phyloP scores from a whole-genome alignment of 306 rosid genomes.

The Betula pendula region DNA sequence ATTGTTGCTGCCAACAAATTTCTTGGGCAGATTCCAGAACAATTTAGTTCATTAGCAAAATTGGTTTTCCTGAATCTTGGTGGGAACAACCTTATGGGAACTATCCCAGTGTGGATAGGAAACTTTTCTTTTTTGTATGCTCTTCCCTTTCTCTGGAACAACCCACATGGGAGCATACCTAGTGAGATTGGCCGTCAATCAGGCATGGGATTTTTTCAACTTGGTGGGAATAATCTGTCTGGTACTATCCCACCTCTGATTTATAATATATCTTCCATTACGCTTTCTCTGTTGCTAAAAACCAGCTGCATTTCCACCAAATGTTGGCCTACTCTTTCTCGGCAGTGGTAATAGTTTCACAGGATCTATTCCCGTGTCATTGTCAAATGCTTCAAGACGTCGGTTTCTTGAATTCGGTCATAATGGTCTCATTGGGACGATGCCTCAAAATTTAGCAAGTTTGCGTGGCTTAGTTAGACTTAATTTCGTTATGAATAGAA shows the following conservation, averaged over 20 bases:
- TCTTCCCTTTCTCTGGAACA: constrained; percentile 26
- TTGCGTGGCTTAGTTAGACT: constrained; percentile 35
- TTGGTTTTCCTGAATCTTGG: constrained; percentile 8
- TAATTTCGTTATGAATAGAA: constrained; percentile 34
- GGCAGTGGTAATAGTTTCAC: constrained; percentile 39
- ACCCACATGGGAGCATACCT: constrained; percentile 43
- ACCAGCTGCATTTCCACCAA: constrained; percentile 41
- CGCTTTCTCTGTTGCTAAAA: constrained; percentile 31
- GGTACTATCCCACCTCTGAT: constrained; percentile 41
- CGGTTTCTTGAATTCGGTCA: constrained; percentile 32
- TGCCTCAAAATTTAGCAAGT: constrained; percentile 41
- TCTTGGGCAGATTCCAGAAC: constrained; percentile 24
- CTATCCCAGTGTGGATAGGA: constrained; percentile 55
- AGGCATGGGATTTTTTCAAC: constrained; percentile 14
- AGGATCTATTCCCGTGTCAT: constrained; percentile 43
- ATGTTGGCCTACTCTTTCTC: constrained; percentile 53
- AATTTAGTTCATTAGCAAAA: constrained; percentile 18
- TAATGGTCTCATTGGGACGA: constrained; percentile 31
- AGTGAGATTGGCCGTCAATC: constrained; percentile 34
- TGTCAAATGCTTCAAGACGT: constrained; percentile 49
- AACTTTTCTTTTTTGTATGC: constrained; percentile 38
- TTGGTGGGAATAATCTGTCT: constrained; percentile 31
- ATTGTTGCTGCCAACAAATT: not conserved
- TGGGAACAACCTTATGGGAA: constrained; percentile 39
- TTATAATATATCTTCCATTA: constrained; percentile 42